Evolutionary conservation across 495 filamentous ascomycete species (phyloP).

Genomic region (Hyaloscypha finlandica): DNA sequence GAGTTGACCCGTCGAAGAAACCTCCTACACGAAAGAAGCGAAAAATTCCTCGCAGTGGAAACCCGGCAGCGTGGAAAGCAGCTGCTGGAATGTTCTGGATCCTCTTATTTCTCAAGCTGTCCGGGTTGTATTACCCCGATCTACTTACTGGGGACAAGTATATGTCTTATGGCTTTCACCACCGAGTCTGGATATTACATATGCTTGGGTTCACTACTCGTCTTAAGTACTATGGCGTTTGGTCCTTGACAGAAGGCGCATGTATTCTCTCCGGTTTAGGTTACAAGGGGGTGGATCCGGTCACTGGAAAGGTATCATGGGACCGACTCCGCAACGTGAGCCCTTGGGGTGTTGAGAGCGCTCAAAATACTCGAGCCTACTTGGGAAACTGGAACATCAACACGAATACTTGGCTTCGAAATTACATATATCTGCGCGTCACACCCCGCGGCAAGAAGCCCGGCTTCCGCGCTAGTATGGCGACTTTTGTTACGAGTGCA

Average conservation of each 20-base stretch:
- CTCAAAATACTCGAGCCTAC: conserved; percentile 88
- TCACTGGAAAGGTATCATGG: conserved; percentile 83
- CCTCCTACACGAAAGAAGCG: conserved; percentile 88
- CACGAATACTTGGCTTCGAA: conserved; percentile 94
- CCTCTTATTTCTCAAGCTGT: conserved; percentile 72
- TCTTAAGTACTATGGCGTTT: conserved; percentile 94
- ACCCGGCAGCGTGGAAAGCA: conserved; percentile 79
- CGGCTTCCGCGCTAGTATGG: conserved; percentile 91
- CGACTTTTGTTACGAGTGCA: conserved; percentile 89
- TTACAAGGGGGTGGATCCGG: conserved; percentile 87
- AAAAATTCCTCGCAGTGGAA: conserved; percentile 89
- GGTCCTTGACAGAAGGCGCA: conserved; percentile 89
- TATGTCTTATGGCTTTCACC: conserved; percentile 65
- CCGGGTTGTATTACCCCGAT: conserved; percentile 61
- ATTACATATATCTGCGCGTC: conserved; percentile 93
- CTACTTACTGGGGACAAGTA: conserved; percentile 63
- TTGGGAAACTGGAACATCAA: conserved; percentile 97
- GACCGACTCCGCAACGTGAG: conserved; percentile 85
- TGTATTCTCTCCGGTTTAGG: conserved; percentile 94
- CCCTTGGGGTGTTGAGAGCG: conserved; percentile 78
- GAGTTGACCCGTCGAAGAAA: conserved; percentile 74
- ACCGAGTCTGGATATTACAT: conserved; percentile 74
- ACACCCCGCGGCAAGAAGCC: conserved; percentile 96
- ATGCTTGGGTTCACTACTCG: conserved; percentile 80
- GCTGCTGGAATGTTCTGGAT: conserved; percentile 76